Base-by-base conservation (phyloP, 768 basidiomycete genomes). In the Mycena floridula region DNA sequence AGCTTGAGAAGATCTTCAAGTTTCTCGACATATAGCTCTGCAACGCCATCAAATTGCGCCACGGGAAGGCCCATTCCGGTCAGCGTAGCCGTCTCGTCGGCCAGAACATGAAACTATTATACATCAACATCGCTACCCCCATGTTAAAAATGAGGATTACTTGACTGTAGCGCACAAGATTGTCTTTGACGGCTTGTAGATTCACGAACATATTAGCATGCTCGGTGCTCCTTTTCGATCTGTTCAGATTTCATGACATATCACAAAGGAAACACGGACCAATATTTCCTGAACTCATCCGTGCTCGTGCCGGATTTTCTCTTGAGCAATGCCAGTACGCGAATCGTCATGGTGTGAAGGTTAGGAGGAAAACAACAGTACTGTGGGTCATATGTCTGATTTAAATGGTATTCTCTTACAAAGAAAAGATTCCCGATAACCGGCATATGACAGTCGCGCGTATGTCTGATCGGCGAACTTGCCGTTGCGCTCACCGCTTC, bases 11-110 rank as follows among this genome's bases (percentile, higher is more conserved):
- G 13, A 20, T 47, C 46, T 20, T 47, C 46, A 5, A 47, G 25
- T 22, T 15, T 47, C 16, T 47, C 46, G 13, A 43, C 46, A 22
- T 43, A 28, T 26, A 47, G 42, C 2, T 47, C 41, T 13, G 28
- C 46, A 2, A 23, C 40, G 9, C 46, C 46, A 35, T 47, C 46
- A 27, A n/a, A 47, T 11, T 20, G 41, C 6, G 40, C 41, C 9
- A 24, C 40, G 2, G 42, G 8, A n/a, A 42, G 22, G 6, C 40
- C 41, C 22, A 43, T 15, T 4, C 11, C 38, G 15, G 2, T 11
- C n/a, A 39, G 23, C 3, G 13, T 13, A 3, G 32, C 7, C 3
- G 32, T 3, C 4, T 35, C 13, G 3, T 35, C 3, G 13, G 32
- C 4, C 3, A 35, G 7, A 7, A 35, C 18, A 7, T 35, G 32